Conservation (phyloP, 78 protist genomes). For the Dictyostelium firmibasis region DNA sequence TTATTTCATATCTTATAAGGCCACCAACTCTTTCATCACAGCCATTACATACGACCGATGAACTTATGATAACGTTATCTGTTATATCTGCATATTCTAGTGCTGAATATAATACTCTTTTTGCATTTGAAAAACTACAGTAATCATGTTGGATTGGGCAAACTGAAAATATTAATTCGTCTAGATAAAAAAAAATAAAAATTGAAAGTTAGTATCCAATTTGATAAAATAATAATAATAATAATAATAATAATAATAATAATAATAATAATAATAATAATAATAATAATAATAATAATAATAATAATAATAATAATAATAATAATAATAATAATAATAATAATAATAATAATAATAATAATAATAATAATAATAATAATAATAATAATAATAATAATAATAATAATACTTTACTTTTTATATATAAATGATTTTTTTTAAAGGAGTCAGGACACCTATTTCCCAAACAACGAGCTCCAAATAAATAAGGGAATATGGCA, state of each 20-base stretch:
- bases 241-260: not conserved
- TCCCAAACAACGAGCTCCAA: not conserved
- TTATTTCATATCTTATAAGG: not conserved
- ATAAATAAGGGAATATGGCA: not conserved
- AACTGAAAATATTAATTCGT: not conserved
- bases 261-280: not conserved
- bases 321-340: not conserved
- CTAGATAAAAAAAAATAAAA: not conserved
- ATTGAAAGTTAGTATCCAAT: too few relatives aligned
- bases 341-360: not conserved
- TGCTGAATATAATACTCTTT: not conserved
- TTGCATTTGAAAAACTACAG: not conserved
- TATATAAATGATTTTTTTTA: not conserved
- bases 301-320: not conserved
- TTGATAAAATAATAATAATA: not conserved
- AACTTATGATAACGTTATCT: not conserved
- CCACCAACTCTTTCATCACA: not conserved
- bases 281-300: not conserved
- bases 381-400: not conserved
- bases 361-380: not conserved
- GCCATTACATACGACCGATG: not conserved
- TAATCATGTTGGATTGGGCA: not conserved
- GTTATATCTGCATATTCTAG: not conserved
- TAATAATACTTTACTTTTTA: not conserved
- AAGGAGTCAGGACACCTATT: not conserved